A percentile compares a stretch with the other conserved stretches of the same genome.
phyloP scores from a whole-genome alignment of 2,329 filamentous ascomycete genomes.

The Venturia effusa region DNA sequence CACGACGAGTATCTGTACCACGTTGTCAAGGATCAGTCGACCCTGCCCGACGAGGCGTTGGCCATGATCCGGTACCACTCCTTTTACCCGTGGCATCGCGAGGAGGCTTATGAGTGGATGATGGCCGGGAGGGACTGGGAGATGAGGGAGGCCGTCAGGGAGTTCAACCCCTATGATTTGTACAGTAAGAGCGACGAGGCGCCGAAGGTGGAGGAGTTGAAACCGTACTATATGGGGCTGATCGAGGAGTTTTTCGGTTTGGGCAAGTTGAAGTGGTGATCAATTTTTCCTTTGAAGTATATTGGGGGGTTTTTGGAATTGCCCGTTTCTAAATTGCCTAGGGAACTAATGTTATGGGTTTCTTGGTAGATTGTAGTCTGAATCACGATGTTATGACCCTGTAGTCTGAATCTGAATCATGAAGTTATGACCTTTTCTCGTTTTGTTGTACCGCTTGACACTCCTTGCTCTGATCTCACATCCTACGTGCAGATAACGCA shows the following conservation, averaged over 20 bases:
- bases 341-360: too few relatives aligned
- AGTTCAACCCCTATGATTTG: constrained; percentile 84
- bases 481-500: too few relatives aligned
- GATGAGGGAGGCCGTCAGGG: constrained; percentile 71
- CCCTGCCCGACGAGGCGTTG: constrained; percentile 67
- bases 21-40: constrained; percentile 72
- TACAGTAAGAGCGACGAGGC: constrained; percentile 86
- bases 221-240: constrained; percentile 63
- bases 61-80: constrained; percentile 92
- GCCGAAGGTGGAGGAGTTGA: constrained; percentile 65
- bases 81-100: constrained; percentile 85
- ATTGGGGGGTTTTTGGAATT: too few relatives aligned
- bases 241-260: constrained; percentile 66
- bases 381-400: too few relatives aligned
- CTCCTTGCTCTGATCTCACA: too few relatives aligned
- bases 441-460: too few relatives aligned
- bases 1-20: constrained; percentile 85
- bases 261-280: constrained; percentile 60
- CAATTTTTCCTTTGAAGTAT: too few relatives aligned
- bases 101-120: constrained; percentile 68
- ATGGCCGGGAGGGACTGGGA: constrained; percentile 73
- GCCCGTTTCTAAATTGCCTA: too few relatives aligned
- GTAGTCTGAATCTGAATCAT: too few relatives aligned
- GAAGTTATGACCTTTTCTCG: too few relatives aligned
- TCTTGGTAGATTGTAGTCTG: too few relatives aligned